phyloP scores from a whole-genome alignment of 2,329 filamentous ascomycete genomes.

The Sphaerulina vaccinii region DNA sequence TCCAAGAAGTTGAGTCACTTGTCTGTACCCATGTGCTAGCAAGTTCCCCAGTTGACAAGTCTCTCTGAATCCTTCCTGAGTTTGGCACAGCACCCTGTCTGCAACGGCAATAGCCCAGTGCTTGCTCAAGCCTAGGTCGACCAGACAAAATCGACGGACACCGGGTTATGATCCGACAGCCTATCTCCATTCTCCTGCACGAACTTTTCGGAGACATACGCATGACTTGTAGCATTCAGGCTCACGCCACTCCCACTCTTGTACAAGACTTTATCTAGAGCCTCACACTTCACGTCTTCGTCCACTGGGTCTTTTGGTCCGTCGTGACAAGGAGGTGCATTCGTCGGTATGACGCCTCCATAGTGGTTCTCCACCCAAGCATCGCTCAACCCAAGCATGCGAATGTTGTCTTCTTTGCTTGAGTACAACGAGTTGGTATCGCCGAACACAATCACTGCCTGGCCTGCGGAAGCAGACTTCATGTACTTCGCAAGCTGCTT shows the following conservation, averaged over 20 bases:
- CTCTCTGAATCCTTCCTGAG: too few relatives aligned
- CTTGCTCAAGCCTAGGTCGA: background rate
- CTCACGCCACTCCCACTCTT: constrained; percentile 41
- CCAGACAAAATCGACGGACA: constrained; percentile 52
- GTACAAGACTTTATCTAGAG: constrained; percentile 67
- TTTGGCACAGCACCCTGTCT: too few relatives aligned
- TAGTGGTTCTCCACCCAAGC: constrained; percentile 56
- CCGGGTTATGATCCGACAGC: constrained; percentile 64
- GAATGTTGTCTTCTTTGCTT: constrained; percentile 53
- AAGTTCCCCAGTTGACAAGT: background rate
- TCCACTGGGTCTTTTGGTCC: too few relatives aligned
- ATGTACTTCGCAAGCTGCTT: constrained; percentile 61
- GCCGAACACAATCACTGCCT: constrained; percentile 63
- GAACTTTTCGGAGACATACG: constrained; percentile 49
- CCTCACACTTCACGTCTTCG: constrained; percentile 63
- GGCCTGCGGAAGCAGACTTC: constrained; percentile 55
- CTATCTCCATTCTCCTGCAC: constrained; percentile 56
- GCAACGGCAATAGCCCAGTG: too few relatives aligned
- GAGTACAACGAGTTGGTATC: constrained; percentile 68
- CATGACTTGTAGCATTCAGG: background rate
- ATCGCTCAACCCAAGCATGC: constrained; percentile 57
- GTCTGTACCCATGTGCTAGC: background rate
- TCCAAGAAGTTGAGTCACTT: too few relatives aligned
- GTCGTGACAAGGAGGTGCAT: constrained; percentile 46
- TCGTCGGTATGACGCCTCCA: background rate